Base-by-base conservation (phyloP, 1,284 basidiomycete species). In the Tylopilus microsporus region DNA sequence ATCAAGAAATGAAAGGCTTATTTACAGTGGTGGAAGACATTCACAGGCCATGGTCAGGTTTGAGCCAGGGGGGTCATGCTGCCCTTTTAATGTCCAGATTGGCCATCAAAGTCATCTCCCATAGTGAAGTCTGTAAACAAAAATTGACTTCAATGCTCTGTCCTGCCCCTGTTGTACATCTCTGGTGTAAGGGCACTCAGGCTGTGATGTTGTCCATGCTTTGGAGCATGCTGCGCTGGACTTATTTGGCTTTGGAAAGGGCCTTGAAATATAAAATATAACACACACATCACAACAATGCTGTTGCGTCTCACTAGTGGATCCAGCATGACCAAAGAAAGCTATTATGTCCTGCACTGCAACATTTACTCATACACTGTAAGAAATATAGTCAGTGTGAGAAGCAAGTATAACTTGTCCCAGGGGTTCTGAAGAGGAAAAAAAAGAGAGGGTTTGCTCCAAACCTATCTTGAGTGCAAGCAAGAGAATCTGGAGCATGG, bases 241-340 rank as follows among this genome's bases (percentile, higher is more conserved):
- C 11, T 43, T 60, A 18, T 72, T 69, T 69, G 62, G n/a, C 19
- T 13, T 37, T 64, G 60, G 69, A 49, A 71, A 61, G 37, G 45
- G 46, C 71, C 36, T 70, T 57, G 21, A 46, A 69, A 68, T 61
- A 19, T 55, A 73, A 71, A n/a, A n/a, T n/a, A n/a, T n/a, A n/a
- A n/a, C n/a, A n/a, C n/a, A n/a, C 62, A 71, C 10, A 57, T 36
- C 39, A 65, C 68, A 71, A 71, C 62, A 72, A 74, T 70, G 64
- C 66, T 60, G 52, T 63, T 11, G 9, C 36, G 36, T 37, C 36
- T 13, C 36, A 37, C 36, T 13, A 7, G n/a, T n/a, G n/a, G n/a
- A n/a, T n/a, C n/a, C n/a, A n/a, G n/a, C n/a, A n/a, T n/a, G n/a
- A n/a, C n/a, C n/a, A n/a, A n/a, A n/a, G n/a, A n/a, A n/a, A n/a